Evolutionary conservation across 2,329 filamentous ascomycete species (phyloP), one percentile per base, ranked within the genome.

Genomic region (Beauveria varroae): DNA sequence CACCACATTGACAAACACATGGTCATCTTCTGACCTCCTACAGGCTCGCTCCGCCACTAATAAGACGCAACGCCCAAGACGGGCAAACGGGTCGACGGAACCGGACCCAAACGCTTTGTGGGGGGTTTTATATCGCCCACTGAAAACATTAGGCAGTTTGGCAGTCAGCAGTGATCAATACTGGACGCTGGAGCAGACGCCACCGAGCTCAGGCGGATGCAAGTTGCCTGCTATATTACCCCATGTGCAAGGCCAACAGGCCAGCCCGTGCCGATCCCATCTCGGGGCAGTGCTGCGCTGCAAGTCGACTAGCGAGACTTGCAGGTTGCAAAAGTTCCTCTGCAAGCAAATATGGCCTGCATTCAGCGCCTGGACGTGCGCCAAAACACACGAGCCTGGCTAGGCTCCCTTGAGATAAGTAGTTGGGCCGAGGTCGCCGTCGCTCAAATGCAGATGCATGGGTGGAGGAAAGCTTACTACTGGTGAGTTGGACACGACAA

Each of bases 211-310:
- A 30, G 28, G 8, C 28, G 8, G 8, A 8, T 9, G 28, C 28
- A 30, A 30, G 28, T 9, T 30, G 8, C 28, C 28, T 30, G 56
- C 46, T n/a, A 46, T 24, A 28, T 58, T 58, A 34, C 56, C 46
- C 56, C 56, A 58, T 58, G 56, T 50, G 56, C 34, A 50, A 58
- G 56, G 46, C 8, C 56, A 49, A 58, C 44, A 40, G 44, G 56
- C 43, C 56, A 50, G 22, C 16, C 43, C 44, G 44, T 28, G 56
- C 30, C 34, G 34, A 58, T 51, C 22, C 18, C 14, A 6, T 9
- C 16, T 22, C 10, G 8, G 46, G 44, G 30, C 43, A 30, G n/a
- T 28, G n/a, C 43, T 40, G 30, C 4, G 16, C 22, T 22, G 22
- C 26, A 12, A 37, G 12, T 14, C 34, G 34, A 37, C 34, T 37